These are phyloP conservation scores for Dichomitus squalens DNA, from an alignment of 1,284 basidiomycete species.

Conservation along the genomic window DNA sequence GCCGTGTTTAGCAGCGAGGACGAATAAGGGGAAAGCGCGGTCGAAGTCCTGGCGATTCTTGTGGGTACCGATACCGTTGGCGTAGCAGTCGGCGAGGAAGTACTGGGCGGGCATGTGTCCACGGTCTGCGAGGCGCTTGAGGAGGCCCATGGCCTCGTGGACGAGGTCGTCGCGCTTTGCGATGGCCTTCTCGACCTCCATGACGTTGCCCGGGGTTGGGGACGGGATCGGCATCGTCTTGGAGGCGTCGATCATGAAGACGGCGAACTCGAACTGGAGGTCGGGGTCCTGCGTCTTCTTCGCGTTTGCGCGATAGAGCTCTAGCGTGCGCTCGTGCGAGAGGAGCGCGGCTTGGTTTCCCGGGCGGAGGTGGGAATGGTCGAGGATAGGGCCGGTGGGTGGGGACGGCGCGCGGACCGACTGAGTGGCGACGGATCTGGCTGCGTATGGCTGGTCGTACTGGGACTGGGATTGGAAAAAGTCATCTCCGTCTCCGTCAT, in stretches of 20 bases:
- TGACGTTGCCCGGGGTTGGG: constrained; percentile 66
- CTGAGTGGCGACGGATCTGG: constrained; percentile 37
- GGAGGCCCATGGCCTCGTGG: constrained; percentile 82
- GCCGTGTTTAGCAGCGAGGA: constrained; percentile 97
- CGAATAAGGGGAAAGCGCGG: constrained; percentile 93
- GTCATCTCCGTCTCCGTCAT: constrained; percentile 40
- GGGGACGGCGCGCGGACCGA: constrained; percentile 54
- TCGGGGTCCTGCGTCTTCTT: constrained; percentile 99
- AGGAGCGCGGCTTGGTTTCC: constrained; percentile 92
- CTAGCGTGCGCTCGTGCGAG: constrained; percentile 93
- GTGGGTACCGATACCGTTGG: constrained; percentile 92
- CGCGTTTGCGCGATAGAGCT: constrained; percentile 95
- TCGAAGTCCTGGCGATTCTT: constrained; percentile 95
- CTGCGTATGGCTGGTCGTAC: constrained; percentile 32
- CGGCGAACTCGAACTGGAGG: constrained; percentile 96
- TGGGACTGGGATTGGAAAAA: constrained; percentile 38
- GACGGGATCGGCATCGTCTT: constrained; percentile 82
- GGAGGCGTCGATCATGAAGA: constrained; percentile 97
- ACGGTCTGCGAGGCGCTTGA: constrained; percentile 91
- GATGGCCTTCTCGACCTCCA: constrained; percentile 78
- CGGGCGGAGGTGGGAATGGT: constrained; percentile 93
- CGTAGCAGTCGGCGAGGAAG: constrained; percentile 96
- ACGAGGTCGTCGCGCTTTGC: constrained; percentile 87
- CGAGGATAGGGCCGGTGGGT: constrained; percentile 70
- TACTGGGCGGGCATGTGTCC: constrained; percentile 96